Evolutionary conservation across 2,329 filamentous ascomycete species (phyloP), one percentile per base, ranked within the genome.

Genomic region (Talaromyces sp.): DNA sequence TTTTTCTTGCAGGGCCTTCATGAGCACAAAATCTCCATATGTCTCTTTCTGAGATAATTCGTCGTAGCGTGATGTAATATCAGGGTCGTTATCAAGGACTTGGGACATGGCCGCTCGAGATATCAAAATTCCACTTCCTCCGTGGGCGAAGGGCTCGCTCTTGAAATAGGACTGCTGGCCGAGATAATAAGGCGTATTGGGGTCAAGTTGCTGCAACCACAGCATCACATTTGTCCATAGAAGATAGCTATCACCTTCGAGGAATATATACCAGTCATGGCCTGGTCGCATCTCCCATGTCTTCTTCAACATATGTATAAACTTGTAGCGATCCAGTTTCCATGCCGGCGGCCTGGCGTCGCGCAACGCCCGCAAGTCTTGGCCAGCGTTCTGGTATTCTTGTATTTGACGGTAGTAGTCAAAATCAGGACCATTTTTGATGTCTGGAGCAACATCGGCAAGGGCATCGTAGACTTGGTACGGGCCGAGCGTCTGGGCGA

Each of bases 271-370:
- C 84, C 85, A 87, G 65, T 85, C 81, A 61, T 80, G 80, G 61
- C 77, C 68, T 9, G 84, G 83, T 8, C 80, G 78, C 71, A 82
- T 71, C 28, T 72, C 68, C 66, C 80, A 86, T 0, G 81, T 72
- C 72, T 84, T 83, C 70, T 85, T 80, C 12, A 83, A 80, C 69
- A 86, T 85, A 68, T 85, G 84, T 53, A 85, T 75, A 69, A 85
- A 86, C 72, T 87, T 87, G 75, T 85, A 87, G 73, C 85, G 86
- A 74, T 87, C 85, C 44, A 87, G 70, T 18, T 75, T 77, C 85
- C 84, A 87, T 8, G 69, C 74, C 1, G 77, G 78, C 27, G 74
- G 61, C 60, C 69, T 72, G 5, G 68, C 68, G 36, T 74, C 70
- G 42, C 67, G 59, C 28, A 68, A 56, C 30, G 71, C 75, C 63